Conservation (phyloP, 345 rosid species). For the Aethionema arabicum region DNA sequence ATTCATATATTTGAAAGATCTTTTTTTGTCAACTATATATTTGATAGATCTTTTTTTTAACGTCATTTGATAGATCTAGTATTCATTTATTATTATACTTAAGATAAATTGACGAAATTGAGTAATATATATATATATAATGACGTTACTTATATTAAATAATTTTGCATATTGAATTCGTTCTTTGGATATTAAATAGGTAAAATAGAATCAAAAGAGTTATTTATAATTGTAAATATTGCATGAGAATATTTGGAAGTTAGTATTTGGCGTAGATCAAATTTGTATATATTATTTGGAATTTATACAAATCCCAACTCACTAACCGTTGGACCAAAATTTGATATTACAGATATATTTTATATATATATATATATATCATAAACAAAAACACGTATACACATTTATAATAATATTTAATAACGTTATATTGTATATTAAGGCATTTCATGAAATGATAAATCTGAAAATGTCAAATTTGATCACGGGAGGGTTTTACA, state of each 20-base stretch:
- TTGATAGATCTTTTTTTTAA: no score
- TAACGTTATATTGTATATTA: constrained; percentile 20
- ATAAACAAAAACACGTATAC: background rate
- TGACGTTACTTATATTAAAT: no score
- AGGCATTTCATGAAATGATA: constrained; percentile 15
- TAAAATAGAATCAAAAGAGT: no score
- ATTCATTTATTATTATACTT: no score
- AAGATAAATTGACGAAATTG: no score
- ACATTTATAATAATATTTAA: background rate
- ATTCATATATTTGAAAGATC: no score
- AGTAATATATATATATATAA: no score
- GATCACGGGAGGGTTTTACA: constrained; percentile 28
- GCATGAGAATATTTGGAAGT: background rate
- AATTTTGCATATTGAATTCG: no score
- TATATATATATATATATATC: background rate
- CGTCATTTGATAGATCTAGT: no score
- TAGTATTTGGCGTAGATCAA: background rate
- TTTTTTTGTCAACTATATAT: no score
- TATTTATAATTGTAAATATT: no score
- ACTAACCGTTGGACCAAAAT: constrained; percentile 8
- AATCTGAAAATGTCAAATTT: constrained; percentile 25
- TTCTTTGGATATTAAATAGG: no score
- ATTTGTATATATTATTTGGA: constrained; percentile 6
- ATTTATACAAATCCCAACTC: constrained; percentile 24
- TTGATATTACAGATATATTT: background rate